Base-by-base conservation (phyloP, 306 rosid species). In the Cucumis hystrix region DNA sequence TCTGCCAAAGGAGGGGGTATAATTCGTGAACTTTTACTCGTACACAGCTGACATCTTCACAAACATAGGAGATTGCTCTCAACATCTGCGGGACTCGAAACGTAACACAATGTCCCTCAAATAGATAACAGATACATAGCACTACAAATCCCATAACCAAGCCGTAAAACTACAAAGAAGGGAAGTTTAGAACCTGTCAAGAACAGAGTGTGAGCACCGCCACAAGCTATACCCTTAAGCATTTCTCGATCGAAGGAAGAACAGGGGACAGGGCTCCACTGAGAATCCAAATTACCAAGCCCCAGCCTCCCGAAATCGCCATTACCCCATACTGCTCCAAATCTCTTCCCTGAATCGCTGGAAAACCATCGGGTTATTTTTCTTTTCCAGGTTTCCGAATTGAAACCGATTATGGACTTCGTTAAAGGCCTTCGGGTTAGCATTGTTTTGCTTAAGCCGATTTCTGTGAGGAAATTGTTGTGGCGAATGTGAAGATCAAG, bases 161-260 rank as follows among this genome's bases (percentile, higher is more conserved):
- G 28, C 23, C 1, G 72, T 4, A 39, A 65, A 65, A 18, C 1
- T 37, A 16, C 11, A 20, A 9, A 45, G 45, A 73, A 28, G 30
- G 30, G 39, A 37, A 57, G 40, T 10, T 45, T 6, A 41, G 80
- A 75, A 92, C 96, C 97, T 88, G 96, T 88, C 56, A 92, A 83
- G 88, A 94, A 94, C 77, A 94, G 97, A 0, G 98, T 90, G 80
- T 91, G 98, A 86, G 98, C 98, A 62, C 98, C 98, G 33, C 98
- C 98, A 82, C 98, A 94, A 51, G 98, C 87, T 79, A 94, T 83
- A 76, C 91, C 85, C 43, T 83, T 76, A 10, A 87, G 86, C 52
- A 57, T 79, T 80, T 86, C 86, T 65, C 78, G 74, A 4, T 21
- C 83, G 70, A 94, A 85, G 1, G 90, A 76, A 17, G 96, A 78